Evolutionary conservation across 2,329 filamentous ascomycete genomes (phyloP), one percentile per base, ranked within the genome.

Genomic region (Leptographium procerum): DNA sequence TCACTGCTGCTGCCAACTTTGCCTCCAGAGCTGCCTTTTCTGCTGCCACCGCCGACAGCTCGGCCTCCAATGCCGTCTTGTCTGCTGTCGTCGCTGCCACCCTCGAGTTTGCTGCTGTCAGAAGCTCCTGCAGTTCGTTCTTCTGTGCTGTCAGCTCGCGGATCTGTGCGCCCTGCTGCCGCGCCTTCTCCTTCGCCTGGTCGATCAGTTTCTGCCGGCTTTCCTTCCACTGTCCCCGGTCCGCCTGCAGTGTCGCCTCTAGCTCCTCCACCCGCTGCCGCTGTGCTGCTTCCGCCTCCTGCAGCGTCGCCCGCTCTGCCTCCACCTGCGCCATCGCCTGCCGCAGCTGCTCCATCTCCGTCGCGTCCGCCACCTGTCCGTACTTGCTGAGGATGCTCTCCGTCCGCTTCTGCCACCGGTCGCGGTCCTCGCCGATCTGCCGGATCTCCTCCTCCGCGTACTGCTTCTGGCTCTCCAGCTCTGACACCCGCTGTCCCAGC

Each of bases 301-400:
- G 80, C 52, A 83, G 70, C 3, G 75, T 65, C 63, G 87, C 79
- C 9, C 85, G 80, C 67, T 91, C 87, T 33, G 77, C 73, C 68
- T 89, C 79, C 13, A 91, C 73, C 1, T 74, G 74, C 6, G 83
- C 87, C 34, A 3, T 89, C 89, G 74, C 74, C 8, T 83, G 74
- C 57, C 96, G 82, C 60, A 86, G 85, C 67, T 88, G 84, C 74
- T 94, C 96, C 59, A 99, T 80, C 60, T 87, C 85, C 66, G 34
- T 40, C 36, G 36, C 53, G 3, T 89, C 89, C 50, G 94, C 92
- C 68, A 95, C 89, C 58, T 92, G 89, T 65, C 96, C 91, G 68
- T 97, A 96, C 69, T 96, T 96, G 64, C 90, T 91, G 55, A 99
- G 82, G 61, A 99, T 96, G 65, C 95, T 89, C 69, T 97, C 91